Evolutionary conservation across 2,329 filamentous ascomycete genomes (phyloP), one percentile per base, ranked within the genome.

Genomic region (Golovinomyces cichoracearum): DNA sequence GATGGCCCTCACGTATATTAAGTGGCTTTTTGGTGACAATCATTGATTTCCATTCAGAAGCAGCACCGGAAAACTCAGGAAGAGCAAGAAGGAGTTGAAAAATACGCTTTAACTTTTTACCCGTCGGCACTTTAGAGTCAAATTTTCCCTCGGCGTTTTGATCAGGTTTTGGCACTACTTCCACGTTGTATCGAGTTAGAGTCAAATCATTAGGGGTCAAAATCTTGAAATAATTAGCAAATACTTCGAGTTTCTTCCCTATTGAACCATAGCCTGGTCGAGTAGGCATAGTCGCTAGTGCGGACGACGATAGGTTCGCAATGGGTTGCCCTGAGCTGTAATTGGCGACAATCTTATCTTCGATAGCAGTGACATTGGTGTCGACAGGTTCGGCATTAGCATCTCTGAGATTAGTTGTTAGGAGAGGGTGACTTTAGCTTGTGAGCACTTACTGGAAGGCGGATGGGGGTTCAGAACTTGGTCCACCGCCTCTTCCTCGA

Each of bases 191-290:
- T n/a, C 50, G 50, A 48, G 50, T 52, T 5, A 54, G 41, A 10
- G 49, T 27, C n/a, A 52, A 47, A 31, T 50, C 46, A 31, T 49
- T 50, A 5, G 40, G 19, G 17, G 48, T 19, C 17, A 21, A n/a
- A 25, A 54, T 38, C 37, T 52, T 45, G 21, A 51, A 53, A n/a
- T 53, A 54, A 19, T 54, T 54, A 10, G 51, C 52, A 50, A 52
- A 53, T 15, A 54, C 40, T 5, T 48, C 49, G 33, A 53, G 45
- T 2, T 31, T 44, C 40, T 47, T 50, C 17, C 53, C 53, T 48
- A n/a, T 29, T 12, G 51, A 50, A 12, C 51, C 51, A 46, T 53
- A 54, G 2, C 45, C 51, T 12, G 53, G 53, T 40, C 53, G 50
- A 4, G 40, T n/a, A 12, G 53, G 51, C 15, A 47, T 49, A 49